A percentile compares a stretch with the other conserved stretches of the same genome.
phyloP scores from a whole-genome alignment of 1,284 basidiomycete genomes.

The Puccinia coronata region DNA sequence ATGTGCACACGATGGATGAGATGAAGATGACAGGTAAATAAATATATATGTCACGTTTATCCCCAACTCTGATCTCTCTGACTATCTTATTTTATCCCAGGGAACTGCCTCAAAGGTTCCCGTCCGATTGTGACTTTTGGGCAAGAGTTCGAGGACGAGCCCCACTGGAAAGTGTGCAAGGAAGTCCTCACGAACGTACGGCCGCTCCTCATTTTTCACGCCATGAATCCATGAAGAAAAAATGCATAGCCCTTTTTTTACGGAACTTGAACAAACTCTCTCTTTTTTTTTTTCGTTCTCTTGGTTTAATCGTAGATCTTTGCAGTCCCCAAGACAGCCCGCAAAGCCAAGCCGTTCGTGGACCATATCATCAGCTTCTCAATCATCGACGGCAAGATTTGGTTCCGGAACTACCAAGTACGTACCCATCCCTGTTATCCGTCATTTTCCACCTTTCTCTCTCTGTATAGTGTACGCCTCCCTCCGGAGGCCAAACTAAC shows the following conservation, averaged over 20 bases:
- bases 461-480: neutral
- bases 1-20: conserved; percentile 99
- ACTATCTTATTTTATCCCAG: neutral
- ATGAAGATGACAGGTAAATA: conserved; percentile 84
- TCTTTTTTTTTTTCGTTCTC: neutral
- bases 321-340: conserved; percentile 82
- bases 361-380: conserved; percentile 98
- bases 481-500: neutral
- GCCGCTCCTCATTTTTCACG: conserved; percentile 51
- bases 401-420: conserved; percentile 96
- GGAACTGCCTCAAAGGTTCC: conserved; percentile 95
- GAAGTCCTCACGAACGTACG: conserved; percentile 94
- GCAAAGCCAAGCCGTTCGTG: conserved; percentile 93
- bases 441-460: neutral
- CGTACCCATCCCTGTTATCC: neutral
- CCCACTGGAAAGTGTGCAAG: conserved; percentile 86
- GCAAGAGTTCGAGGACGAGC: conserved; percentile 80
- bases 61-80: neutral
- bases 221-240: neutral
- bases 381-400: conserved; percentile 91
- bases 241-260: neutral
- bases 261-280: neutral
- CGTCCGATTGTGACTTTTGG: conserved; percentile 92
- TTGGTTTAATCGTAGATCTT: conserved; percentile 70
- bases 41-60: neutral